Evolutionary conservation across 202 grass and related monocot species (phyloP), one percentile per base, ranked within the genome.

Genomic region (Panicum hallii): DNA sequence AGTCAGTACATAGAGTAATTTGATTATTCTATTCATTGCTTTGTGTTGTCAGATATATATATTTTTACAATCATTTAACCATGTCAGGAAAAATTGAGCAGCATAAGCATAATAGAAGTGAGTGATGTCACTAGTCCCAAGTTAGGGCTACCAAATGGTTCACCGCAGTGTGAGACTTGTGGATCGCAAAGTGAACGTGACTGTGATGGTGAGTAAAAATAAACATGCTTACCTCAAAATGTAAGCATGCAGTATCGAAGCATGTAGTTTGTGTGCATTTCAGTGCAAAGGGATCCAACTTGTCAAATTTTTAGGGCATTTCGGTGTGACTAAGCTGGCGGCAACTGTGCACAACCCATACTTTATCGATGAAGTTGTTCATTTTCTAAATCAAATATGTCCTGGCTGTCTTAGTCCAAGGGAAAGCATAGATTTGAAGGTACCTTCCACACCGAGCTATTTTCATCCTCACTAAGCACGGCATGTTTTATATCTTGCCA

Each of bases 331-430:
- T 43, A 93, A 98, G 85, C 78, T 98, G 30, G 88, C 89, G 1
- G 84, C 86, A 83, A 90, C 85, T 34, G 92, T 98, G 67, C 80
- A 94, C 69, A 87, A 78, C 71, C 93, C 96, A 20, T 95, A 92
- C 86, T 92, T 98, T 74, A 81, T 92, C 3, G 86, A 87, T 32
- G 89, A 98, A 58, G 83, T 98, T 86, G 86, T 94, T 76, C 89
- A 86, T 47, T 89, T 95, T 84, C 86, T 98, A 69, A 98, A 98
- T 87, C 93, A 94, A 45, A 92, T 94, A 64, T 98, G 96, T 83
- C 96, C 93, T 71, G 71, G 93, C 6, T 98, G 96, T 79, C 75
- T 86, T 68, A 77, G 48, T 28, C 47, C 67, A 47, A 98, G 92
- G 70, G 82, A 94, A 80, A 89, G 86, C 47, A 26, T 78, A 50